Conservation (phyloP, 805 yeast genomes). For the Candida patagonica region DNA sequence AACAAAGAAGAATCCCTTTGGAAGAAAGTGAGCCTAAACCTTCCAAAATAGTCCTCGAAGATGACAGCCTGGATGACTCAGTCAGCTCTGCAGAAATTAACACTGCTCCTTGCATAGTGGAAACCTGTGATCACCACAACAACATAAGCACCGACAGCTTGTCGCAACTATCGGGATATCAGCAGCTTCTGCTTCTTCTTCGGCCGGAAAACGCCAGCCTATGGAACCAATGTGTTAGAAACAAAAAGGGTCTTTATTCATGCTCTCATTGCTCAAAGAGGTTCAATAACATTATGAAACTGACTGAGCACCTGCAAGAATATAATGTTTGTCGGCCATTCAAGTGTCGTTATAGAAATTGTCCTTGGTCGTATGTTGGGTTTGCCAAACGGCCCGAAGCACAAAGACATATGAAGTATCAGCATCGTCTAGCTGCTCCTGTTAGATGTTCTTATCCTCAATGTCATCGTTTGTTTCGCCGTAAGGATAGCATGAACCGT, state of each 20-base stretch:
- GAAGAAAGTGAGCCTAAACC: too few species aligned
- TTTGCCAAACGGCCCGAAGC: constrained; percentile 31
- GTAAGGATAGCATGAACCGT: constrained; percentile 29
- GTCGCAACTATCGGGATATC: not conserved
- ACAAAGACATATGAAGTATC: constrained; percentile 26
- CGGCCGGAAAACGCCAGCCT: constrained; percentile 14
- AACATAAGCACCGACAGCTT: too few species aligned
- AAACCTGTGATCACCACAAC: too few species aligned
- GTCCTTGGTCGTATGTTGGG: constrained; percentile 38
- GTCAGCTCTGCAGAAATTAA: too few species aligned
- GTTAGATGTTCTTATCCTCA: constrained; percentile 15
- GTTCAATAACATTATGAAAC: constrained; percentile 26
- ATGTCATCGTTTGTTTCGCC: constrained; percentile 22
- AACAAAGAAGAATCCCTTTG: too few species aligned
- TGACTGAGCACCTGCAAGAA: constrained; percentile 31
- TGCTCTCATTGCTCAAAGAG: constrained; percentile 32
- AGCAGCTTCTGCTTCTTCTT: constrained; percentile 2
- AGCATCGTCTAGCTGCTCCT: constrained; percentile 20
- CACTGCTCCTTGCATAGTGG: too few species aligned
- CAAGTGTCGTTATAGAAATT: constrained; percentile 27
- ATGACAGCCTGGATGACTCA: too few species aligned
- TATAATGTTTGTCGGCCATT: constrained; percentile 27
- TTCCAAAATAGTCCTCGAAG: too few species aligned
- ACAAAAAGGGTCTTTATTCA: constrained; percentile 32
- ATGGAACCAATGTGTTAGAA: constrained; percentile 16